Conservation (phyloP, 192 early-diverging fungal genomes). For the Linnemannia exigua region DNA sequence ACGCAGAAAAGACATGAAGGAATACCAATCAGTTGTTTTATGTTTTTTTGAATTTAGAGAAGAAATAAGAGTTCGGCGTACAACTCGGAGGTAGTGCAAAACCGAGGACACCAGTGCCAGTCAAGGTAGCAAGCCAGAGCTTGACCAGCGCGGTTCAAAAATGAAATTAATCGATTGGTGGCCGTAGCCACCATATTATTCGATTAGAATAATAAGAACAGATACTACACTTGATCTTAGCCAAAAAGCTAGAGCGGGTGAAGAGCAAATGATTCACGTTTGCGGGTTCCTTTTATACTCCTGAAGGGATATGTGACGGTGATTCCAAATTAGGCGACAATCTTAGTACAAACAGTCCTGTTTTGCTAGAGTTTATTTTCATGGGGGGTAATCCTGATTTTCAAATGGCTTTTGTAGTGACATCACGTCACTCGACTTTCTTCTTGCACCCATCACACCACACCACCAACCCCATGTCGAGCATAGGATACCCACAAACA, state of each 20-base stretch:
- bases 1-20: no score
- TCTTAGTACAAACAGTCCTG: no score
- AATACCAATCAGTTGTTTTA: no score
- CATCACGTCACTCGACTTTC: background rate
- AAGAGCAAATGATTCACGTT: conserved; percentile 21
- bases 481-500: conserved; percentile 7
- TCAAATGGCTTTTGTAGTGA: background rate
- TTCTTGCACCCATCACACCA: no score
- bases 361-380: no score
- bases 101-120: conserved; percentile 41
- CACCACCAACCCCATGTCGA: background rate
- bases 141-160: conserved; percentile 41
- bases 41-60: background rate
- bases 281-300: conserved; percentile 13
- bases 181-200: conserved; percentile 45
- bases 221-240: conserved; percentile 94
- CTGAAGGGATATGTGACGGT: background rate
- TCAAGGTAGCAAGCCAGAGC: conserved; percentile 49
- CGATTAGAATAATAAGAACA: conserved; percentile 70
- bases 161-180: conserved; percentile 57
- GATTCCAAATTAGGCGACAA: no score
- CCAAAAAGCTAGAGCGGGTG: conserved; percentile 88
- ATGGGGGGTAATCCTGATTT: background rate
- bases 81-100: conserved; percentile 47
- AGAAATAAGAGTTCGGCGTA: conserved; percentile 27